Evolutionary conservation across 208 protist species (phyloP), one percentile per base, ranked within the genome.

Genomic region (Wallacemonas sp.): DNA sequence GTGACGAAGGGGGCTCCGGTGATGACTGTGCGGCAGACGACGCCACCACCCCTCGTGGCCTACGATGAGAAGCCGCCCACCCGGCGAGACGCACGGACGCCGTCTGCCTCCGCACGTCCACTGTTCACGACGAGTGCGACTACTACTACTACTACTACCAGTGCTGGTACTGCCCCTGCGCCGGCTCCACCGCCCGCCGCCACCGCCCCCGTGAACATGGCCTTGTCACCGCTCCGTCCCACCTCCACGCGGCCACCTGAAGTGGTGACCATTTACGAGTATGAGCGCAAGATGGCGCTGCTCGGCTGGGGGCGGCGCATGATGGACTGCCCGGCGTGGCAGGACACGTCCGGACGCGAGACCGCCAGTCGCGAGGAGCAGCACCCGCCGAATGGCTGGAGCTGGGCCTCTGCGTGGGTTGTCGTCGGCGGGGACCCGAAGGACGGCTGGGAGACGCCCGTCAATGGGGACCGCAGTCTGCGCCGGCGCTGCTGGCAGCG

Each of bases 401-500:
- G 54, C 25, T 95, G 87, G 87, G 49, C 64, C 39, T 79, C 68
- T 7, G 75, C 74, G 1, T 93, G 85, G 90, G 23, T 18, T 10
- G 0, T 62, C 16, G 59, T 65, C 29, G 49, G 25, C 25, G 74
- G 64, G 29, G 67, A 75, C 26, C 33, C n/a, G 64, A 77, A 54
- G 59, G 70, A 59, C 10, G 82, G 66, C 25, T 74, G 57, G 74
- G 57, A 63, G 63, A 70, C 72, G 14, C 36, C 78, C 61, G 52
- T 61, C 3, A 61, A 76, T 16, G 55, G 46, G 20, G 63, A 74
- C 41, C 38, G 55, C 61, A 82, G 55, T 23, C 32, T 94, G 61
- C 84, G 88, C 32, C 88, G 88, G 1, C 84, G 88, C 14, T 66
- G 72, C 65, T 94, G 88, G 88, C 76, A 73, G 45, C 85, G 88